These are phyloP conservation scores for Leccinum uliginosum DNA, from an alignment of 768 basidiomycete species.

Conservation along the genomic window DNA sequence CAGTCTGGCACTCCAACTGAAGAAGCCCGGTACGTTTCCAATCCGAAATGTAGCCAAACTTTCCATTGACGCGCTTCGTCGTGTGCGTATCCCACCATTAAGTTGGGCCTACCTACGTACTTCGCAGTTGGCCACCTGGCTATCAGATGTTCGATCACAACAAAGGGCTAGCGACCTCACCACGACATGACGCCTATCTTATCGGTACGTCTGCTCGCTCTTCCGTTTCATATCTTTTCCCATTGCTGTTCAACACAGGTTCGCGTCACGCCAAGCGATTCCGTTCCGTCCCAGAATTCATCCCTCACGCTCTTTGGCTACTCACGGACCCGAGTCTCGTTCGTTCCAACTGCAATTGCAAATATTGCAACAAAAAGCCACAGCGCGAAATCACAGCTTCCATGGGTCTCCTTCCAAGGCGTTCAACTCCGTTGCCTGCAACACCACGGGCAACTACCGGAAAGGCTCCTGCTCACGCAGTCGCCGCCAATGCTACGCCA, in stretches of 20 bases:
- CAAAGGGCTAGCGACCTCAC: conserved; percentile 50
- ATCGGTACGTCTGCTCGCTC: conserved; percentile 46
- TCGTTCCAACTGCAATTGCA: conserved; percentile 59
- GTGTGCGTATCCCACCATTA: neutral
- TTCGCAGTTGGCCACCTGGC: conserved; percentile 59
- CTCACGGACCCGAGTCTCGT: conserved; percentile 47
- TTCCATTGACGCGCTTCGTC: neutral
- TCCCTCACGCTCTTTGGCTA: conserved; percentile 82
- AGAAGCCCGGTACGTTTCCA: conserved; percentile 45
- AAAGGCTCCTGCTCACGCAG: conserved; percentile 1
- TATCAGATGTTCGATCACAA: conserved; percentile 75
- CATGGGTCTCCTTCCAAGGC: conserved; percentile 42
- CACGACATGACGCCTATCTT: conserved; percentile 76
- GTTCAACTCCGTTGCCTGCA: conserved; percentile 31
- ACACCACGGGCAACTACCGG: conserved; percentile 11
- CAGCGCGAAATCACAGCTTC: conserved; percentile 67
- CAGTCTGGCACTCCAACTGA: conserved; percentile 40
- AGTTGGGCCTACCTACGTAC: conserved; percentile 49
- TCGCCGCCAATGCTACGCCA: conserved; percentile 16
- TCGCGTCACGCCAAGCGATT: conserved; percentile 50
- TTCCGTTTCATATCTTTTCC: neutral
- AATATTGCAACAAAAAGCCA: conserved; percentile 68
- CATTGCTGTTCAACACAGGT: conserved; percentile 22
- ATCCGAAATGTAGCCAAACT: neutral
- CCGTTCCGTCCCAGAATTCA: conserved; percentile 81